Base-by-base conservation (phyloP, 345 rosid genomes). In the Hibiscus syriacus region DNA sequence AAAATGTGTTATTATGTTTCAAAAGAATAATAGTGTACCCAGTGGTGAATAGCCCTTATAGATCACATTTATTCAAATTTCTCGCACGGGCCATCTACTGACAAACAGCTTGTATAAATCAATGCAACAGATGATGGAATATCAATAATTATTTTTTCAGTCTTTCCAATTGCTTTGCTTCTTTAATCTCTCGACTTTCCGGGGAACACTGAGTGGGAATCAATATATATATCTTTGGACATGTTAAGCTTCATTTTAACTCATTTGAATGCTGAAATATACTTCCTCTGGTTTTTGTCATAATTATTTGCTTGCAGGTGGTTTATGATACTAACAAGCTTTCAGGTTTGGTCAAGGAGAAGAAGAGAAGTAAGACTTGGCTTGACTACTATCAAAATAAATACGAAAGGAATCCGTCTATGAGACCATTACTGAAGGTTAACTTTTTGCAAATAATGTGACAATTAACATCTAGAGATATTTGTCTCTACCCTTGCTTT, bases 361-460 rank as follows among this genome's bases (percentile, higher is more conserved):
- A 82, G 86, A 86, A 86, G 20, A 85, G 76, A 5, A 62, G 79
- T 80, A 84, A 81, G 81, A 93, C 90, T 58, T 93, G 96, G 97
- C 86, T 90, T 55, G 94, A 89, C 72, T 90, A 73, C 79, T 83
- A 90, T 79, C 91, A 93, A 62, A 84, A 86, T 59, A 93, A 87
- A 72, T 81, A 85, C 66, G 65, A 84, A 36, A 87, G 96, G 71
- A 80, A 85, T 65, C 87, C 79, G 64, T 77, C 86, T 52, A 76
- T 52, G 69, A 87, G 73, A 75, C 92, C 94, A 22, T 2, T 58
- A 11, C 36, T 69, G 22, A 93, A 89, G 94, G 98, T 92, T 2
- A 3, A 5, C 8, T 16, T 48, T 48, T 16, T 54, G 65, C 23
- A 36, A 49, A 48, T 50, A 30, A 16, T 29, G n/a, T n/a, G n/a